Evolutionary conservation across 2,329 filamentous ascomycete genomes (phyloP), one percentile per base, ranked within the genome.

Genomic region (Dothistroma pini): DNA sequence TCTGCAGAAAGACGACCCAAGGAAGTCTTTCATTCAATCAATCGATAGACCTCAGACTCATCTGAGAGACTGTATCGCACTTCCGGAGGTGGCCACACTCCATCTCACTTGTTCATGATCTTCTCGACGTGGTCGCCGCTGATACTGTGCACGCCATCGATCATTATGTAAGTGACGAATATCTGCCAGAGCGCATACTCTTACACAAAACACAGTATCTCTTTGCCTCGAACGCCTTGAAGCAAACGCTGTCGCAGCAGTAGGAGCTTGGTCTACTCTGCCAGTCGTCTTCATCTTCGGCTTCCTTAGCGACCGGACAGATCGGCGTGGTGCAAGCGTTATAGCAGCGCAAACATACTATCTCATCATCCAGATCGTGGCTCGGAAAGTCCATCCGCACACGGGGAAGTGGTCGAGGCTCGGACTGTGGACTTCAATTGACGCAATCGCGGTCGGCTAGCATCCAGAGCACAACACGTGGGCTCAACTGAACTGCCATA

Each of bases 401-500:
- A 77, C 79, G 0, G 77, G 78, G 0, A 78, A 75, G 62, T 84
- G 82, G 81, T 76, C 75, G 8, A 75, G 76, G 11, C 82, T 79
- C 73, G 80, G 76, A 0, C 69, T 84, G 6, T 83, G 81, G 81
- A 84, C 81, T 2, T 73, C 74, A 0, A 75, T 83, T 2, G 83
- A 84, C 67, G 72, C 72, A 1, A 77, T 83, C 41, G 80, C 81
- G 0, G 81, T 83, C 9, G 79, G 81, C 0, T 84, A 83, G 63
- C 81, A 84, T 68, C 81, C 81, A 0, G 75, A 81, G 0, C 80
- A 83, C 58, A 84, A 83, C 68, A 76, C 79, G 0, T 84, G 81
- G 81, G 72, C 53, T 14, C 59, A 61, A 34, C 25, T 61, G 21
- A 84, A 84, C 63, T 83, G 81, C 64, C 72, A 71, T 14, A 78